A percentile compares a stretch with the other conserved stretches of the same genome.
These are phyloP conservation scores for Coniosporium tulheliwenetii DNA, from an alignment of 2,329 filamentous ascomycete genomes.

Conservation along the genomic window DNA sequence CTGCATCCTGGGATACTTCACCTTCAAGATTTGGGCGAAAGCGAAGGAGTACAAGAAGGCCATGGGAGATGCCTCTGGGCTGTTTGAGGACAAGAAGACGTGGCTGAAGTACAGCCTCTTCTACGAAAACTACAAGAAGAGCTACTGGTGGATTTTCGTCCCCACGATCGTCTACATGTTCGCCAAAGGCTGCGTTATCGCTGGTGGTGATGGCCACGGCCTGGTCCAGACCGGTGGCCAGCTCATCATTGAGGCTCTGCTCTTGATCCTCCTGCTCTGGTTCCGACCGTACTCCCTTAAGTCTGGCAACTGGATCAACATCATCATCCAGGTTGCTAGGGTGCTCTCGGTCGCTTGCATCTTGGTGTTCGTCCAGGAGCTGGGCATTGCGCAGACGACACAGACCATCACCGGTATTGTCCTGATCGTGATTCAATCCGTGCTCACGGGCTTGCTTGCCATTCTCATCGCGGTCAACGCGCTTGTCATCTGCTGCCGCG, in stretches of 20 bases:
- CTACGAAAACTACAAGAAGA: constrained; percentile 88
- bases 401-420: constrained; percentile 91
- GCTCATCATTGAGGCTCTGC: constrained; percentile 62
- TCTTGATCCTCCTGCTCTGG: constrained; percentile 72
- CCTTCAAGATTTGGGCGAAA: constrained; percentile 64
- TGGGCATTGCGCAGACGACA: constrained; percentile 78
- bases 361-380: constrained; percentile 83
- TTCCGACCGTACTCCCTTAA: constrained; percentile 73
- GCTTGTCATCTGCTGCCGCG: constrained; percentile 63
- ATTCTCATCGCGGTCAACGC: constrained; percentile 84
- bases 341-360: constrained; percentile 81
- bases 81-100: constrained; percentile 79
- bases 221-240: constrained; percentile 67
- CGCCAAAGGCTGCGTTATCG: constrained; percentile 72
- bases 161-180: constrained; percentile 84
- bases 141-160: constrained; percentile 95
- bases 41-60: constrained; percentile 58
- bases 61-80: constrained; percentile 54
- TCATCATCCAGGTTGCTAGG: constrained; percentile 75
- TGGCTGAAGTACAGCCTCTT: constrained; percentile 97
- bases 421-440: constrained; percentile 79
- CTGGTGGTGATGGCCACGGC: constrained; percentile 72
- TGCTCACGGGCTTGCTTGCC: constrained; percentile 66
- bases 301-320: constrained; percentile 85
- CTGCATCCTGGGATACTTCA: constrained; percentile 64